These are phyloP conservation scores for Malassezia dermatis DNA, from an alignment of 1,284 basidiomycete species.

Conservation along the genomic window DNA sequence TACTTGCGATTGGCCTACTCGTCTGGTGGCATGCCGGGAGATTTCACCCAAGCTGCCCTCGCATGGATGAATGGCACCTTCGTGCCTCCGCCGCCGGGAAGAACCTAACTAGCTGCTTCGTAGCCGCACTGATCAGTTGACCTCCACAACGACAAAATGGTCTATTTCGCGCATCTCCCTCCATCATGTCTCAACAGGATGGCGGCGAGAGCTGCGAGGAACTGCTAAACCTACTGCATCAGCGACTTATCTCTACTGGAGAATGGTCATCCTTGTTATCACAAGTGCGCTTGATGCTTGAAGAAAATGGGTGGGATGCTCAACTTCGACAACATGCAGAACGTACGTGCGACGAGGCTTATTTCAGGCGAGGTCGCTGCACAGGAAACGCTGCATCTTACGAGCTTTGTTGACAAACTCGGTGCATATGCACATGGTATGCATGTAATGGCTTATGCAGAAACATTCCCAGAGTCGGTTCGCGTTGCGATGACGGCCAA, in stretches of 20 bases:
- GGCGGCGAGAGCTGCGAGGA: conserved; percentile 15
- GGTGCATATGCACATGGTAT: conserved; percentile 13
- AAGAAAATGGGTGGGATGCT: conserved; percentile 14
- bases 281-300: conserved; percentile 9
- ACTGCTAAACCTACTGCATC: conserved; percentile 16
- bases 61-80: conserved; percentile 70
- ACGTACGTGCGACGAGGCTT: conserved; percentile 1
- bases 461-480: conserved; percentile 15
- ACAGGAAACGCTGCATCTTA: conserved; percentile 7
- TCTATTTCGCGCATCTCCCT: neutral
- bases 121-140: neutral
- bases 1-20: conserved; percentile 69
- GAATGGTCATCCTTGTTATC: conserved; percentile 11
- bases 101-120: conserved; percentile 12
- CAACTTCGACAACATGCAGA: conserved; percentile 15
- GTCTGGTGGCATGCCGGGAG: conserved; percentile 58
- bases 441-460: neutral
- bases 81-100: conserved; percentile 48
- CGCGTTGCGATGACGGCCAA: conserved; percentile 5
- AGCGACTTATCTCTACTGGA: conserved; percentile 14
- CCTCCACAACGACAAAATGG: neutral
- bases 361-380: conserved; percentile 9
- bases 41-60: conserved; percentile 70
- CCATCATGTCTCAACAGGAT: conserved; percentile 11
- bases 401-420: conserved; percentile 13